These are phyloP conservation scores for Aspergillus sclerotiicarbonarius DNA, from an alignment of 495 filamentous ascomycete genomes.

Conservation along the genomic window DNA sequence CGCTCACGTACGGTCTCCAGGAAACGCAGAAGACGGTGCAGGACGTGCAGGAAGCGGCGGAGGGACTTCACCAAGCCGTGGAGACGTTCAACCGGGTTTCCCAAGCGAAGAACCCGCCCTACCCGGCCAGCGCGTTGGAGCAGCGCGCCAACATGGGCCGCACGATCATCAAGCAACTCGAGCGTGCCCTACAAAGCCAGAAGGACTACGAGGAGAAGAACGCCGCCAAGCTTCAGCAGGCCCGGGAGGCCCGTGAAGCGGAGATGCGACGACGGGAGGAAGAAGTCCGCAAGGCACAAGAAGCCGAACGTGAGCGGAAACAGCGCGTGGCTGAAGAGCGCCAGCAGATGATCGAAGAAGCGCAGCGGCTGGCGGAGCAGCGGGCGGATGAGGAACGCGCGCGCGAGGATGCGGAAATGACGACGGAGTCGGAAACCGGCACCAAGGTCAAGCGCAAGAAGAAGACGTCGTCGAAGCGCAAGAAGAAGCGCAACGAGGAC, in stretches of 20 bases:
- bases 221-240: conserved; percentile 73
- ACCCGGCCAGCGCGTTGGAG: conserved; percentile 84
- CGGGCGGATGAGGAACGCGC: conserved; percentile 70
- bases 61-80: conserved; percentile 89
- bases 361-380: conserved; percentile 65
- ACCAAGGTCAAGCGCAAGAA: conserved; percentile 72
- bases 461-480: conserved; percentile 54
- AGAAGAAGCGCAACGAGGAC: conserved; percentile 60
- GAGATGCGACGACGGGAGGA: conserved; percentile 74
- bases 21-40: conserved; percentile 73
- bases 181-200: conserved; percentile 77
- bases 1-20: conserved; percentile 68
- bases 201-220: conserved; percentile 93
- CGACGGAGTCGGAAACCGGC: conserved; percentile 73
- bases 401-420: conserved; percentile 67
- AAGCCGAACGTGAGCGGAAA: conserved; percentile 65
- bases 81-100: conserved; percentile 78
- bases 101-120: conserved; percentile 78
- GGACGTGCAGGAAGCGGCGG: conserved; percentile 73
- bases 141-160: conserved; percentile 96
- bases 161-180: conserved; percentile 87
- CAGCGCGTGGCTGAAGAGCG: conserved; percentile 79
- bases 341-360: conserved; percentile 70
- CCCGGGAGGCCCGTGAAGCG: conserved; percentile 71
- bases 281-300: conserved; percentile 61